phyloP scores from a whole-genome alignment of 345 rosid species.

The Lenwebbia sp. region DNA sequence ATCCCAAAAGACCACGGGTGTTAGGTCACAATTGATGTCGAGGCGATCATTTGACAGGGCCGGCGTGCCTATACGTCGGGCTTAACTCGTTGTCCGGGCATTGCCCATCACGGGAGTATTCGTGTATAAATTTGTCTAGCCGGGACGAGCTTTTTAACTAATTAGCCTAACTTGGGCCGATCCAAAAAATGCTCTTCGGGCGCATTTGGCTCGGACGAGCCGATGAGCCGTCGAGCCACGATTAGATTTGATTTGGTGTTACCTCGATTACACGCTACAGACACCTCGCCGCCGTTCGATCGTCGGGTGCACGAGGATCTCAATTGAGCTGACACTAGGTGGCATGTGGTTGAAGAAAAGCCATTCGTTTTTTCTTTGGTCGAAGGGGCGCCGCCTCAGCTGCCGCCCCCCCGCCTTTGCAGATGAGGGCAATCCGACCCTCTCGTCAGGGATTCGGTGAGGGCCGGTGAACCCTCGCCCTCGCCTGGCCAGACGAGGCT shows the following conservation, averaged over 20 bases:
- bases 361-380: neutral
- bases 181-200: neutral
- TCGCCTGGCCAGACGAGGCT: neutral
- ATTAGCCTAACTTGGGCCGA: neutral
- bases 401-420: too few relatives aligned
- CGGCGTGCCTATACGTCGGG: neutral
- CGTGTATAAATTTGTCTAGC: neutral
- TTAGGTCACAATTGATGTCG: neutral
- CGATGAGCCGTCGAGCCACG: neutral
- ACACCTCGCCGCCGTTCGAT: neutral
- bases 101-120: neutral
- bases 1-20: neutral
- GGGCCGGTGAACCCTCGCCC: fast-evolving
- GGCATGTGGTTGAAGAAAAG: neutral
- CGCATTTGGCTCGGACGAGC: neutral
- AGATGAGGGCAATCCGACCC: neutral
- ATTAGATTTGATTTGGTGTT: neutral
- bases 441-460: neutral
- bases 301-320: neutral
- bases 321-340: neutral
- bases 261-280: fast-evolving
- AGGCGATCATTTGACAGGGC: neutral
- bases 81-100: neutral
- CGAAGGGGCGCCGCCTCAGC: neutral
- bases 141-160: neutral